Evolutionary conservation across 495 filamentous ascomycete genomes (phyloP).

Genomic region (Hyaloscypha variabilis): DNA sequence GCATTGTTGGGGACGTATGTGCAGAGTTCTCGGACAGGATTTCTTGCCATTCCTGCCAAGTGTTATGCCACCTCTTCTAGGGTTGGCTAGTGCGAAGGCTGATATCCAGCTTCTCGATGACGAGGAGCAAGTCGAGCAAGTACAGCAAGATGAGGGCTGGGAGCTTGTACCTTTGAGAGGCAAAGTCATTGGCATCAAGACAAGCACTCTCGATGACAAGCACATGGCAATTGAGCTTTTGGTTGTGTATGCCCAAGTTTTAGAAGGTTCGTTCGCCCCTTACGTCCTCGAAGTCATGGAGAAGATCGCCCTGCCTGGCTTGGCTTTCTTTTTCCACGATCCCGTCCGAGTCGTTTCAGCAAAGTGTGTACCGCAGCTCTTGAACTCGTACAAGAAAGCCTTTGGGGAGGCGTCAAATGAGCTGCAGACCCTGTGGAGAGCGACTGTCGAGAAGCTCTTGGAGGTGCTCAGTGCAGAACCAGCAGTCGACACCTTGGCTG

Average conservation of each 20-base stretch:
- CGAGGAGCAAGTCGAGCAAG: slow-evolving; percentile 88
- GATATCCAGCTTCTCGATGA: slow-evolving; percentile 97
- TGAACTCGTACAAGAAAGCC: slow-evolving; percentile 90
- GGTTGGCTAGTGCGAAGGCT: slow-evolving; percentile 91
- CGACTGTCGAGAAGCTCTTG: slow-evolving; percentile 85
- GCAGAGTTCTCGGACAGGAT: slow-evolving; percentile 84
- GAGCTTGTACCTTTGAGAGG: slow-evolving; percentile 95
- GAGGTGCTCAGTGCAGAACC: slow-evolving; percentile 95
- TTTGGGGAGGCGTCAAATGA: slow-evolving; percentile 77
- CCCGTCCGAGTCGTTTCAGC: slow-evolving; percentile 94
- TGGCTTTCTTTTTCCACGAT: slow-evolving; percentile 99
- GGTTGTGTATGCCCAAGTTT: slow-evolving; percentile 92
- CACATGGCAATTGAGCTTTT: slow-evolving; percentile 98
- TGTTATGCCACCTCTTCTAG: slow-evolving; percentile 92
- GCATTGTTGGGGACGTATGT: slow-evolving; percentile 99
- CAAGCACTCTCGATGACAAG: slow-evolving; percentile 95
- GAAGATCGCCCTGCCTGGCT: slow-evolving; percentile 89
- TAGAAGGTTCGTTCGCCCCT: slow-evolving; percentile 88
- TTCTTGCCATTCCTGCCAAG: slow-evolving; percentile 90
- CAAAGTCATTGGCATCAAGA: slow-evolving; percentile 98
- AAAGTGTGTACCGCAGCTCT: slow-evolving; percentile 90
- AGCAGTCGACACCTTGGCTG: slow-evolving; percentile 92
- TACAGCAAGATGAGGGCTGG: slow-evolving; percentile 97
- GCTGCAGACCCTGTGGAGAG: slow-evolving; percentile 78
- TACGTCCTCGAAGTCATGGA: slow-evolving; percentile 95